phyloP scores from a whole-genome alignment of 805 yeast species.

The Saccharomyces jurei region DNA sequence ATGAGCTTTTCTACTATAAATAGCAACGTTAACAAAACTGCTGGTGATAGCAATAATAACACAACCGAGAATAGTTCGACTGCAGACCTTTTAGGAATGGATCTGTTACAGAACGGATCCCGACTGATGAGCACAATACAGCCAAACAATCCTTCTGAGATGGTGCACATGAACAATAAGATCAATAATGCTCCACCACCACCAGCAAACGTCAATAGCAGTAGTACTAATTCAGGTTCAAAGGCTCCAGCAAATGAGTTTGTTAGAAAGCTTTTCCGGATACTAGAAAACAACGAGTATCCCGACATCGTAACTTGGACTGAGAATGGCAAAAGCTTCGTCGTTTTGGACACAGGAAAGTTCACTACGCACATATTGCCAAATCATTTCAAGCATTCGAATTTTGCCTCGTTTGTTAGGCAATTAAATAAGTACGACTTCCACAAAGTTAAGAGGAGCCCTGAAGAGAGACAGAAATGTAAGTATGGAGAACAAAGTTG shows the following conservation, averaged over 20 bases:
- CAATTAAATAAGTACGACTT: constrained; percentile 95
- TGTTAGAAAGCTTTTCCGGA: constrained; percentile 69
- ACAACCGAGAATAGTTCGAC: background rate
- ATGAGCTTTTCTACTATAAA: background rate
- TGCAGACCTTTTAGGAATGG: background rate
- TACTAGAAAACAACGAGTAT: constrained; percentile 78
- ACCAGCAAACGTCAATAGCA: background rate
- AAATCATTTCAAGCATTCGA: constrained; percentile 86
- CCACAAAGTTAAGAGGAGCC: constrained; percentile 80
- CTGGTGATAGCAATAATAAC: background rate
- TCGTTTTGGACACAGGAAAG: constrained; percentile 82
- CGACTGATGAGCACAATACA: background rate
- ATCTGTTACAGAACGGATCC: background rate
- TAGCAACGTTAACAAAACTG: background rate
- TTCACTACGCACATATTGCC: constrained; percentile 86
- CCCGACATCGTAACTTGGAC: constrained; percentile 80
- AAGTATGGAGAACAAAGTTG: constrained; percentile 75
- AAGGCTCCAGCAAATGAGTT: constrained; percentile 59
- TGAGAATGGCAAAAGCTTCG: constrained; percentile 73
- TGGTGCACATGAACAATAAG: background rate
- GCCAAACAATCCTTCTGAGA: background rate
- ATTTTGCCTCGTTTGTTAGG: constrained; percentile 90
- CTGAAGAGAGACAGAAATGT: constrained; percentile 46
- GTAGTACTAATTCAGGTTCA: constrained; percentile 1
- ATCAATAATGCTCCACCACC: constrained; percentile 1